phyloP scores from a whole-genome alignment of 164 flowering plant genomes.

The Liriodendron chinense region DNA sequence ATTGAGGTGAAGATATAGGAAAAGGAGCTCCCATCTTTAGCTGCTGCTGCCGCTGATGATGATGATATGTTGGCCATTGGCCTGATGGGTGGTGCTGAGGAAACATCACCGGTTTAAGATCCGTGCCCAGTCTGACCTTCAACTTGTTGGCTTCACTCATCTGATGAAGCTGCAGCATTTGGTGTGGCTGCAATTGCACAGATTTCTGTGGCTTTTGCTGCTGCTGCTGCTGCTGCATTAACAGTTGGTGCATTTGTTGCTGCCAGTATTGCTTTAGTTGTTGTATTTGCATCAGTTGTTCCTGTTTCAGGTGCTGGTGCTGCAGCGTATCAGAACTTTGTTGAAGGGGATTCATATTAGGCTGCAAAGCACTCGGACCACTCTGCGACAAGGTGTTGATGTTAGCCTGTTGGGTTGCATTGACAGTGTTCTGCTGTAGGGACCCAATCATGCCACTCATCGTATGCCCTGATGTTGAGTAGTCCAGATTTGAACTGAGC shows the following conservation, averaged over 20 bases:
- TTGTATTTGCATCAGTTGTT: constrained; percentile 56
- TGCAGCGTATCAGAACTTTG: constrained; percentile 49
- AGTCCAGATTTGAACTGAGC: constrained; percentile 50
- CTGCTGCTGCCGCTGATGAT: constrained; percentile 53
- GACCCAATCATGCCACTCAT: constrained; percentile 36
- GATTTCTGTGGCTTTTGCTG: constrained; percentile 46
- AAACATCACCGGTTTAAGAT: constrained; percentile 41
- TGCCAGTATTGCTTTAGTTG: constrained; percentile 39
- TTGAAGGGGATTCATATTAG: constrained; percentile 56
- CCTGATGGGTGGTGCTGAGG: constrained; percentile 55
- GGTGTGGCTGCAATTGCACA: constrained; percentile 49
- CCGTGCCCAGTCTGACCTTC: constrained; percentile 43
- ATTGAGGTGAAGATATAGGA: constrained; percentile 68
- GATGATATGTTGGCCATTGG: constrained; percentile 50
- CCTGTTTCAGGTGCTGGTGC: constrained; percentile 22
- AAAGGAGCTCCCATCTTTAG: constrained; percentile 56
- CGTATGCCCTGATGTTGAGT: constrained; percentile 63
- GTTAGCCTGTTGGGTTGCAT: constrained; percentile 52
- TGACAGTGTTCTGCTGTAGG: constrained; percentile 47
- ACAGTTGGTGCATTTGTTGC: constrained; percentile 29
- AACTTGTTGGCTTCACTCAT: constrained; percentile 47
- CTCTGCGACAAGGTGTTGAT: constrained; percentile 47
- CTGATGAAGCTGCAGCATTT: constrained; percentile 58
- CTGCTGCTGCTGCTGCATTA: constrained; percentile 27
- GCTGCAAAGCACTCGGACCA: constrained; percentile 41